Evolutionary conservation across 495 filamentous ascomycete species (phyloP).

Genomic region (Daldinia vernicosa): DNA sequence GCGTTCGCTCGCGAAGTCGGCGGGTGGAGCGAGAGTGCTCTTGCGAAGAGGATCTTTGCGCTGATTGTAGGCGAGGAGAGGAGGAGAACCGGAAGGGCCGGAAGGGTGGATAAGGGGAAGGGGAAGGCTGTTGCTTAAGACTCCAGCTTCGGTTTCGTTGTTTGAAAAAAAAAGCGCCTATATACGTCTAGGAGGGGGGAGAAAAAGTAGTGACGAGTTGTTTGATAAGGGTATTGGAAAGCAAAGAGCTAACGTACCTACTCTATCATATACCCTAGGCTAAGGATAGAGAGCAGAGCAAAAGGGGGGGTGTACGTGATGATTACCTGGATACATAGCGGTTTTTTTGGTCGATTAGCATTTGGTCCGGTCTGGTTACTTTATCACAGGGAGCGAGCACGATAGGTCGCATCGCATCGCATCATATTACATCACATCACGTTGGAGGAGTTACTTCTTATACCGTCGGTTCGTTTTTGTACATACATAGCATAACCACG

Average conservation of each 20-base stretch:
- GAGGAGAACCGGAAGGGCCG: conserved; percentile 31
- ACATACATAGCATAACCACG: neutral
- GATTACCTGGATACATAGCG: neutral
- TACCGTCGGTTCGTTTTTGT: neutral
- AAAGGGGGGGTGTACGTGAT: neutral
- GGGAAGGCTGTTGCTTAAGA: neutral
- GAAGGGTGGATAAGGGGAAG: conserved; percentile 20
- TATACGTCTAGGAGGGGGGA: too few species aligned
- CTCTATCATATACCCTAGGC: too few species aligned
- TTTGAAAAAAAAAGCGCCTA: too few species aligned
- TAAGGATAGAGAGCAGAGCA: neutral
- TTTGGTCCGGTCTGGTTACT: neutral
- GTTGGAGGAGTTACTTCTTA: neutral
- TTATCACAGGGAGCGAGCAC: neutral
- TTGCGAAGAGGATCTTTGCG: conserved; percentile 61
- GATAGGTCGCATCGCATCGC: neutral
- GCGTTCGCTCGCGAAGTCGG: conserved; percentile 54
- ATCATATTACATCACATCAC: neutral
- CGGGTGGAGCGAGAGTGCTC: conserved; percentile 55
- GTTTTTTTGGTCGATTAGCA: neutral
- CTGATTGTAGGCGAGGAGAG: conserved; percentile 58
- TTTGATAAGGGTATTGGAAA: too few species aligned
- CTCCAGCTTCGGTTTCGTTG: neutral
- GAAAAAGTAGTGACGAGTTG: too few species aligned
- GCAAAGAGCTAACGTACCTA: too few species aligned